Evolutionary conservation across 2,329 filamentous ascomycete species (phyloP), one percentile per base, ranked within the genome.

Genomic region (Penicillium sp.): DNA sequence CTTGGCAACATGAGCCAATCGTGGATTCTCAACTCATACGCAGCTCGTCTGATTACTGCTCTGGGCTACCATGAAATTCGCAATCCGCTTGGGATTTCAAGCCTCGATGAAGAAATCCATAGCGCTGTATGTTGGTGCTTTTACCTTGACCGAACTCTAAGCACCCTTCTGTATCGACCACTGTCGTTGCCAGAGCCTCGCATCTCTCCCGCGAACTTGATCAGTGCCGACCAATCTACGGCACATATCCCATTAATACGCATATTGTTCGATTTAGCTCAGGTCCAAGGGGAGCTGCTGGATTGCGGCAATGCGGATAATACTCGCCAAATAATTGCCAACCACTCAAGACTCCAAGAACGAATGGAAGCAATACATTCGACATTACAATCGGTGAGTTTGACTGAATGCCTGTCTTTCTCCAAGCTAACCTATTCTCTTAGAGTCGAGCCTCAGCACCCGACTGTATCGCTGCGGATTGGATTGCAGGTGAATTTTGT

Each of bases 71-170:
- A 61, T 43, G 51, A 53, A 17, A 48, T 54, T 4, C 17, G 38
- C 7, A 49, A 33, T 9, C 31, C 46, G 6, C 42, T 35, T 3
- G 21, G 21, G 1, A 26, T 31, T 28, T 54, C 51, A 15, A 42
- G 49, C 6, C 3, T 19, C 2, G 49, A 61, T 10, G 52, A 62
- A 28, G 58, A 61, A 15, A 56, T 59, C 6, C 43, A 53, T 13
- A 55, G 48, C 29, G 56, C 43, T 19, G 43, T 65, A 19, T 59
- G 51, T 15, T 65, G 61, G 59, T 65, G 61, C 41, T 64, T 59
- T 37, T 64, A 61, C 29, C 51, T 63, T 5, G 62, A 65, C 45
- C 39, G 57, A 24, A 62, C 58, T 1, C 50, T 64, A 13, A 61
- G 63, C 45, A 43, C 59, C 13, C 58, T 65, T 29, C 51, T 64